Evolutionary conservation across 1,284 basidiomycete species (phyloP), one percentile per base, ranked within the genome.

Genomic region (Heterobasidion annosum): DNA sequence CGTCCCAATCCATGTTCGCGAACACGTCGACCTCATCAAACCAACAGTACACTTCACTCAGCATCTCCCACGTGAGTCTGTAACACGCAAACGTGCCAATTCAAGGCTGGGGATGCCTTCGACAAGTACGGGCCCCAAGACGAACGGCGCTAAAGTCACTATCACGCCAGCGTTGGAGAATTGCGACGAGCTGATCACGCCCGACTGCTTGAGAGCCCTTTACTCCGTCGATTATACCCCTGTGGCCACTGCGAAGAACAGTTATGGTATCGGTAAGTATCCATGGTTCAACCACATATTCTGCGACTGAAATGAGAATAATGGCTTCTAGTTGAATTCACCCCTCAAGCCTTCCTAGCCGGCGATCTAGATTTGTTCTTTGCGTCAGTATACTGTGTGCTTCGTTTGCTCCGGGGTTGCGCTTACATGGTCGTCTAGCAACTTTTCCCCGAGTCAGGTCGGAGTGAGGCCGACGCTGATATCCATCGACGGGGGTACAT

Each of bases 311-410:
- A 25, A 25, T 25, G 25, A 25, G 25, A 25, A 25, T 25, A 5
- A 25, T 25, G 25, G 25, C 34, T 32, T 12, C 16, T 47, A 78
- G 78, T 75, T 54, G 78, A 80, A 57, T 77, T 73, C 58, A 74
- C 73, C 6, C 78, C 79, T 1, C 72, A 78, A 56, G 65, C 77
- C 2, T 79, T 72, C 60, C 57, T 71, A 13, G 68, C 71, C 37
- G 58, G 57, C 1, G 79, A 79, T 56, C 65, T 81, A 19, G 65
- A 80, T 52, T 13, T 73, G 59, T 79, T 79, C 58, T 74, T 74
- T 46, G 49, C 53, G 58, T 70, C 59, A 33, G 71, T 66, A 48
- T 19, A 19, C 2, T 48, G 15, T 5, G 18, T 8, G n/a, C 13
- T 34, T 15, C 0, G 4, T 15, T 25, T 34, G 10, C 34, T 10